Conservation (phyloP, 2,329 filamentous ascomycete species). For the Exophiala lecanii-corni region DNA sequence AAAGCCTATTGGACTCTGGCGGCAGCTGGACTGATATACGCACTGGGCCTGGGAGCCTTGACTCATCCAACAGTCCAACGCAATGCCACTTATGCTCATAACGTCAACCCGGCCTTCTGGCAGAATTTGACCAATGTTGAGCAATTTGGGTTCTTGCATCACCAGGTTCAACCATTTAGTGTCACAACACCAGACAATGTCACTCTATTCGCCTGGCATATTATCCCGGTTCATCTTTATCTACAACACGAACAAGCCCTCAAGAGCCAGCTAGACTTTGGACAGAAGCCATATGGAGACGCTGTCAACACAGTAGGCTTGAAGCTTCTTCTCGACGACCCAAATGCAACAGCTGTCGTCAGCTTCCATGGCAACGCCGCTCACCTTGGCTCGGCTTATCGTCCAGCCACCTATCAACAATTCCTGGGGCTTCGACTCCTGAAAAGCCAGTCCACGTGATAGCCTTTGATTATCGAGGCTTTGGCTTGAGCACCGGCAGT, state of each 20-base stretch:
- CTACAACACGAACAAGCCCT: slow-evolving; percentile 56
- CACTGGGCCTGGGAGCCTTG: slow-evolving; percentile 59
- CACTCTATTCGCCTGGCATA: slow-evolving; percentile 82
- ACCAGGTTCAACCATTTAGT: slow-evolving; percentile 79
- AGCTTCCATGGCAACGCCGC: slow-evolving; percentile 69
- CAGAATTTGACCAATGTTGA: slow-evolving; percentile 47
- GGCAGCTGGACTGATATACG: slow-evolving; percentile 60
- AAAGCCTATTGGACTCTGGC: slow-evolving; percentile 55
- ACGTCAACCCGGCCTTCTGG: slow-evolving; percentile 67
- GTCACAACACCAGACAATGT: slow-evolving; percentile 71
- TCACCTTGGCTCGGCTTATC: slow-evolving; percentile 72
- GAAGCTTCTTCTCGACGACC: slow-evolving; percentile 47
- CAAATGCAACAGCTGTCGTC: slow-evolving; percentile 50
- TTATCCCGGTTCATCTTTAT: slow-evolving; percentile 75
- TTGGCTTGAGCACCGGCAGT: slow-evolving; percentile 60
- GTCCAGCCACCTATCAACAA: slow-evolving; percentile 72
- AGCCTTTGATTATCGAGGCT: slow-evolving; percentile 71
- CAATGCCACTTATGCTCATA: slow-evolving; percentile 81
- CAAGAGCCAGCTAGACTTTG: slow-evolving; percentile 43
- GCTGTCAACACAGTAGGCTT: slow-evolving; percentile 47
- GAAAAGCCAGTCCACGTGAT: slow-evolving; percentile 66
- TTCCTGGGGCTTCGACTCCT: slow-evolving; percentile 66
- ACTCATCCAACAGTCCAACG: slow-evolving; percentile 70
- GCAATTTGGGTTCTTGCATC: slow-evolving; percentile 26
- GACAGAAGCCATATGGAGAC: slow-evolving; percentile 31